Evolutionary conservation across 345 rosid species (phyloP).

Genomic region (Combretum micranthum): DNA sequence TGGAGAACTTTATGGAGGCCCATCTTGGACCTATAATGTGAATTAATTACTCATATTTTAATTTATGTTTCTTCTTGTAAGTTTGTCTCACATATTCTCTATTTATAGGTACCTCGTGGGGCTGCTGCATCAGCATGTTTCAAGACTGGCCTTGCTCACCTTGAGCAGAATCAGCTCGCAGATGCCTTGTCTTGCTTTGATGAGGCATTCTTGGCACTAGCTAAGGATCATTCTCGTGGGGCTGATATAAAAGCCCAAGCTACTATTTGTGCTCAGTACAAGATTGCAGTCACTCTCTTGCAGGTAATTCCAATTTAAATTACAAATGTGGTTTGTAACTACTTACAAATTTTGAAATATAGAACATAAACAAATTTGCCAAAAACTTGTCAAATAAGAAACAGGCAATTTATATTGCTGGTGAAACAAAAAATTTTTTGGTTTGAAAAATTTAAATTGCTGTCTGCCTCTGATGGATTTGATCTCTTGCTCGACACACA

Average conservation of each 20-base stretch:
- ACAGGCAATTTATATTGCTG: no score
- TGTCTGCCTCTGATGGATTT: no score
- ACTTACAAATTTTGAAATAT: no score
- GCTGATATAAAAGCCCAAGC: slow-evolving; percentile 95
- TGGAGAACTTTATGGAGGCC: no score
- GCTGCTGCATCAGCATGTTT: slow-evolving; percentile 89
- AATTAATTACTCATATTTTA: no score
- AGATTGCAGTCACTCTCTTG: slow-evolving; percentile 87
- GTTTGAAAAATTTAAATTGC: no score
- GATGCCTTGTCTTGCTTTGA: slow-evolving; percentile 96
- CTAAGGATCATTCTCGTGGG: slow-evolving; percentile 96
- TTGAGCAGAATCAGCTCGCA: slow-evolving; percentile 94
- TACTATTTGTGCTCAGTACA: slow-evolving; percentile 96
- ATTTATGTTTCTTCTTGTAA: no score
- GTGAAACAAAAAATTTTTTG: no score
- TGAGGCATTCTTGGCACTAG: slow-evolving; percentile 93
- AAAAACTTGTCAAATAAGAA: no score
- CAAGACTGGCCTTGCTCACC: slow-evolving; percentile 93
- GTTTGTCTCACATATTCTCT: background rate
- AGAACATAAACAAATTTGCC: no score
- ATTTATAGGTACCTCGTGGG: slow-evolving; percentile 81
- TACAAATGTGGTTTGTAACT: no score
- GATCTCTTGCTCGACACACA: background rate
- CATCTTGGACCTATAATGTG: no score
- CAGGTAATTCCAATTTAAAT: slow-evolving; percentile 34